Evolutionary conservation across 768 basidiomycete species (phyloP), one percentile per base, ranked within the genome.

Genomic region (Pleurotus pulmonarius): DNA sequence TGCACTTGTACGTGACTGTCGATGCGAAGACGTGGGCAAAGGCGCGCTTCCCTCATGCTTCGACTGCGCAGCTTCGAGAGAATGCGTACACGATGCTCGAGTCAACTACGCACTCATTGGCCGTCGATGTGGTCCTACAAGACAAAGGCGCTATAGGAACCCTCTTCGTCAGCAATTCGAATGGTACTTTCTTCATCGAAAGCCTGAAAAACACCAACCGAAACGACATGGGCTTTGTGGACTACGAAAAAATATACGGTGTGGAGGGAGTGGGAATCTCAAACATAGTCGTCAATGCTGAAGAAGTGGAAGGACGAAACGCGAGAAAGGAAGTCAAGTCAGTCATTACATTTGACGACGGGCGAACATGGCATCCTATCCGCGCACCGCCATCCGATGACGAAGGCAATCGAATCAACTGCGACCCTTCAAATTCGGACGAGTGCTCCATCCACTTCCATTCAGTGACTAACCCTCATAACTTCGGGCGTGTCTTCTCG

Each of bases 61-160:
- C 85, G 0, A 85, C 83, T 2, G 87, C 89, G 1, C 79, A 80
- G 37, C 80, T 97, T 12, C 82, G 86, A 5, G 93, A 95, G 73
- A 95, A 96, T 66, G 91, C 92, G 5, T 98, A 99, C 68, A 99
- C 97, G 8, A 86, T 99, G 63, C 88, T 99, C 58, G 94, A 98
- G 70, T 90, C 88, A 3, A 95, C 93, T 7, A 86, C 87, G 0
- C 94, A 98, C 67, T 98, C 95, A 5, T 80, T 99, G 22, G 92
- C 89, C 3, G 91, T 99, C 39, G 97, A 99, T 66, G 95, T 98
- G 46, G 83, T 96, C 49, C 78, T 91, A 7, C 83, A 86, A 56
- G 82, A 87, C 60, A 69, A 74, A 48, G 76, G 80, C 58, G 68
- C 73, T 3, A 83, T 95, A 43, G 97, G 97, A 2, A 98, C 96